Evolutionary conservation across 1,139 yeast genomes (phyloP), one percentile per base, ranked within the genome.

Genomic region (Debaryomyces sp.): DNA sequence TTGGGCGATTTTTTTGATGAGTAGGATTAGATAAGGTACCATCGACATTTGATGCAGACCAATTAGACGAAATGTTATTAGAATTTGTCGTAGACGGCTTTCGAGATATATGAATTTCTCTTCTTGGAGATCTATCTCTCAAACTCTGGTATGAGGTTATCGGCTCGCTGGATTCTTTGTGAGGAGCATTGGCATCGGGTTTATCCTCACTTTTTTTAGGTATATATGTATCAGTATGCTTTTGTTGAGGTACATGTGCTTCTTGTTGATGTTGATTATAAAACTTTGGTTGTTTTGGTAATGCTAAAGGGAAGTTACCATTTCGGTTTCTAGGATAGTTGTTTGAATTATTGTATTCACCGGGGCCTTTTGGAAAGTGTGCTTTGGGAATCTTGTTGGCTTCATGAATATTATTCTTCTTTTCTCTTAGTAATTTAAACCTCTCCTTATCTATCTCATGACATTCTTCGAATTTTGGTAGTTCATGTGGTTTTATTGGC

Each of bases 371-470:
- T 15, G 39, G 29, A 27, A 33, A 40, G 17, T 40, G 43, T 17
- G 27, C n/a, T n/a, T 22, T 40, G n/a, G 27, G 27, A 9, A 40
- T 32, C 6, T 29, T 40, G 8, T 29, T 21, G 6, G 18, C n/a
- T 13, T 37, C 39, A 4, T 6, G 10, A 12, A 24, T 32, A 10
- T n/a, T 24, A 8, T 10, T 24, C 4, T 41, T 38, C 17, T 41
- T 48, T 33, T 58, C 57, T 42, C 50, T 53, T 29, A 56, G 43
- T 39, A 60, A 57, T 56, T 81, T 82, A 59, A 78, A 85, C 55
- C 83, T 74, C 51, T 87, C 85, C 47, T 84, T 82, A 61, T 89
- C 96, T 37, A 90, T 82, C 64, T 94, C 98, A 64, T 94, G 98
- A 54, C 96, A 84, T 55, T 92, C 96, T 53, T 87, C 91, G 58